Percentiles rank a stretch among this genome's conserved stretches.
These are phyloP conservation scores for Solanum hybrid DNA, from an alignment of 305 asterid species.

Conservation along the genomic window DNA sequence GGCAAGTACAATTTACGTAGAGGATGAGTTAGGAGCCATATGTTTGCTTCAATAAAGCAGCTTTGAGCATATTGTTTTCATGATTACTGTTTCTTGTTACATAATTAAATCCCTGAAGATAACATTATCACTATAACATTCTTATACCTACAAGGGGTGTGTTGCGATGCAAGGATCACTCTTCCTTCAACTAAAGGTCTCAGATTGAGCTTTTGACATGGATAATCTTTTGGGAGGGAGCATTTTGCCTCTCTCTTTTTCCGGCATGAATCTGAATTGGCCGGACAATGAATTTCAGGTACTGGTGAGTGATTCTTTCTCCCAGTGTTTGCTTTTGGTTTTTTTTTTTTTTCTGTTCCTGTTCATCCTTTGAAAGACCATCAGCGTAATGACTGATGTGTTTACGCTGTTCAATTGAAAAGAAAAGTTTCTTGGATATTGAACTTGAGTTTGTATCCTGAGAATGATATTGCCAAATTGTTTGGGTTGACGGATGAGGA, in stretches of 20 bases:
- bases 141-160: neutral
- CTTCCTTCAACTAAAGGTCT: neutral
- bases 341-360: neutral
- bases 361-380: neutral
- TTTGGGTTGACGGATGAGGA: neutral
- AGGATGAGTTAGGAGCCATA: neutral
- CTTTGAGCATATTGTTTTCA: neutral
- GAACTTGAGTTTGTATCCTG: neutral
- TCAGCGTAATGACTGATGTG: neutral
- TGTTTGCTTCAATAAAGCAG: neutral
- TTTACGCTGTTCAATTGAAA: neutral
- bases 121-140: neutral
- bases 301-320: neutral
- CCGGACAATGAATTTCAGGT: neutral
- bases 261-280: neutral
- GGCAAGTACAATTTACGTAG: neutral
- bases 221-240: neutral
- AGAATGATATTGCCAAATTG: neutral
- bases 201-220: neutral
- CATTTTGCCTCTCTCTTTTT: neutral
- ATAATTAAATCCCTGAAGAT: neutral
- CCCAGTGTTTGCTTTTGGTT: neutral
- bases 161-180: neutral
- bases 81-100: neutral
- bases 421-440: neutral